A percentile compares a stretch with the other conserved stretches of the same genome.
Evolutionary conservation across 2,329 filamentous ascomycete genomes (phyloP).

Genomic region (Trichoderma citrinoviride): DNA sequence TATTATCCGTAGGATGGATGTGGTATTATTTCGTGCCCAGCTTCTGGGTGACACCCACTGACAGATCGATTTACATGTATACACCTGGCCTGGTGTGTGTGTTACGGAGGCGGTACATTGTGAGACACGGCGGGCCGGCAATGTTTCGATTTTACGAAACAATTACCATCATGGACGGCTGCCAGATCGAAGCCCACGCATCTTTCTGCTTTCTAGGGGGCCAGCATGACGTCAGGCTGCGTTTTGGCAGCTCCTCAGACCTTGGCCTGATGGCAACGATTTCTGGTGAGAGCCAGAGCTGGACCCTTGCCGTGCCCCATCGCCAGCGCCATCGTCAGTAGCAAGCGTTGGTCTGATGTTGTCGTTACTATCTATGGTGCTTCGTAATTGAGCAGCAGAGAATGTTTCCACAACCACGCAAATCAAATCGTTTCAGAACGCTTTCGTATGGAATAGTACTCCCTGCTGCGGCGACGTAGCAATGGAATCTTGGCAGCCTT

Average conservation of each 20-base stretch:
- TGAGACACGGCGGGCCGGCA: not conserved
- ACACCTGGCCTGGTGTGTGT: too few species aligned
- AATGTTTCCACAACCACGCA: not conserved
- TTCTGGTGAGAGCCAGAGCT: not conserved
- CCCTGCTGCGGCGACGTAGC: not conserved
- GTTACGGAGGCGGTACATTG: not conserved
- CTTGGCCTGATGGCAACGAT: not conserved
- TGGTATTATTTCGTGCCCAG: not conserved
- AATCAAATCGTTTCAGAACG: not conserved
- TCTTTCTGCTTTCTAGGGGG: not conserved
- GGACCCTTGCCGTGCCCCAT: not conserved
- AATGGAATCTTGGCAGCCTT: not conserved
- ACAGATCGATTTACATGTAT: not conserved
- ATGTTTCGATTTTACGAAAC: not conserved
- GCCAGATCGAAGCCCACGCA: not conserved
- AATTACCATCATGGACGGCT: not conserved
- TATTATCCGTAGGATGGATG: too few species aligned
- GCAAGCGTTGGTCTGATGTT: not conserved
- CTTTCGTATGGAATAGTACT: not conserved
- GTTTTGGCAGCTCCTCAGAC: not conserved
- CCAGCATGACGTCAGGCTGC: constrained; percentile 20
- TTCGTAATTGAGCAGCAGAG: not conserved
- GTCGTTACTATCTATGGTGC: too few species aligned
- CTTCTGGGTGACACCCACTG: not conserved
- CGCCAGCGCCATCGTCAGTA: too few species aligned